phyloP scores from a whole-genome alignment of 768 basidiomycete species.

The Leccinum barrowsii region DNA sequence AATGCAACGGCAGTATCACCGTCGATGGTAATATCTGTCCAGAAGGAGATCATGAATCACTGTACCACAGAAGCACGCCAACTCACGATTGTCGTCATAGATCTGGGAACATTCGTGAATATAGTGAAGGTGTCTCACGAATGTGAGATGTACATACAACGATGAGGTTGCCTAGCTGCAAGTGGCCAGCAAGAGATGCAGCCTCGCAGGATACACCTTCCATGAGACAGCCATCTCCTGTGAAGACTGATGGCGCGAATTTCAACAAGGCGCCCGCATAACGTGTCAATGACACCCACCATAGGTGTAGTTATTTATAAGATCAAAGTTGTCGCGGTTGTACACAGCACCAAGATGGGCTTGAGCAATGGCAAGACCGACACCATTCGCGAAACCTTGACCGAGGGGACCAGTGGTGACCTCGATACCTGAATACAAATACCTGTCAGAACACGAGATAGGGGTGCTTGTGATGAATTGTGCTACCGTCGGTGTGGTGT shows the following conservation, averaged over 20 bases:
- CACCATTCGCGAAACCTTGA: constrained; percentile 90
- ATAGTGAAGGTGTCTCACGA: constrained; percentile 6
- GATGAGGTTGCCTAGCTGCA: constrained; percentile 90
- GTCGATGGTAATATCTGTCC: constrained; percentile 89
- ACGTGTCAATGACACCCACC: constrained; percentile 40
- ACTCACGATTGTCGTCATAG: constrained; percentile 93
- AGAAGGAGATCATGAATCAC: constrained; percentile 6
- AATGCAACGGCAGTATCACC: constrained; percentile 90
- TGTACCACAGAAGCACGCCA: not conserved
- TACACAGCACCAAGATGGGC: constrained; percentile 86
- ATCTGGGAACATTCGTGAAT: constrained; percentile 44
- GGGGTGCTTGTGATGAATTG: not conserved
- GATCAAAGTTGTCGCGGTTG: constrained; percentile 80
- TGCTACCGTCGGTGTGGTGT: constrained; percentile 59
- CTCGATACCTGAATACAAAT: constrained; percentile 53
- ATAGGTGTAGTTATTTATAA: constrained; percentile 88
- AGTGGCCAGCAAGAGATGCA: constrained; percentile 88
- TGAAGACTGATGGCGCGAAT: constrained; percentile 55
- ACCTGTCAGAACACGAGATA: constrained; percentile 6
- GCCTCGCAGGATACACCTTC: constrained; percentile 95
- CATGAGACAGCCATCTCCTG: constrained; percentile 95
- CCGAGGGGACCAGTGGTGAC: constrained; percentile 97
- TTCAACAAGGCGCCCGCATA: constrained; percentile 2
- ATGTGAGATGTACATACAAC: constrained; percentile 53
- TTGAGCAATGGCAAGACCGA: constrained; percentile 91